These are phyloP conservation scores for Neurospora crassa DNA, from an alignment of 2,329 filamentous ascomycete genomes.

Conservation along the genomic window DNA sequence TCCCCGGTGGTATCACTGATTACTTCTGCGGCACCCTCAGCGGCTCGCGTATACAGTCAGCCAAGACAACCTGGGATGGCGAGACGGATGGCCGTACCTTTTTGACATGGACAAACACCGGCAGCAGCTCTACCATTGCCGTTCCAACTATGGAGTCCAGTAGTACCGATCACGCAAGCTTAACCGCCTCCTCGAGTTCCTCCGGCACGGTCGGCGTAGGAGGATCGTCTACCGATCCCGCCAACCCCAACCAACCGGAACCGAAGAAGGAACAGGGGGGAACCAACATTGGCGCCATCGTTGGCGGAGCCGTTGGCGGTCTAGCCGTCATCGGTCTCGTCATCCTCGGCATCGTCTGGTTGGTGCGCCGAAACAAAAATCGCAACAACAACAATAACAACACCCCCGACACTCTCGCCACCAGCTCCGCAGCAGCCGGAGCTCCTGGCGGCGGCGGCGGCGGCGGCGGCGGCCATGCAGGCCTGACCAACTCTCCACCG, in stretches of 20 bases:
- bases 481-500: neutral
- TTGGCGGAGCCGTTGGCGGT: slow-evolving; percentile 15
- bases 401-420: neutral
- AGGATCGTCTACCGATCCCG: neutral
- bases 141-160: neutral
- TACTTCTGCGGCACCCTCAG: slow-evolving; percentile 32
- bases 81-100: slow-evolving; percentile 25
- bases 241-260: neutral
- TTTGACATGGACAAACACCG: slow-evolving; percentile 10
- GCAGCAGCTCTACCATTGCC: slow-evolving; percentile 1
- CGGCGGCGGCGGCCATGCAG: neutral
- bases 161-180: neutral
- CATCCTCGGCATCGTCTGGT: slow-evolving; percentile 6
- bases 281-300: slow-evolving; percentile 14
- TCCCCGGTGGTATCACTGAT: slow-evolving; percentile 31
- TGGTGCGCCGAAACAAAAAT: neutral
- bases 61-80: slow-evolving; percentile 32
- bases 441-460: neutral
- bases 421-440: neutral
- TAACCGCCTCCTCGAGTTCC: neutral
- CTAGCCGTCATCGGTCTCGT: slow-evolving; percentile 13
- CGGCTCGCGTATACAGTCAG: slow-evolving; percentile 25
- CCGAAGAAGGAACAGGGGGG: neutral
- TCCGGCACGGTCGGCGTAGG: neutral
- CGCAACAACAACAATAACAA: neutral